These are phyloP conservation scores for Calonectria crousiana DNA, from an alignment of 2,329 filamentous ascomycete genomes.

Conservation along the genomic window DNA sequence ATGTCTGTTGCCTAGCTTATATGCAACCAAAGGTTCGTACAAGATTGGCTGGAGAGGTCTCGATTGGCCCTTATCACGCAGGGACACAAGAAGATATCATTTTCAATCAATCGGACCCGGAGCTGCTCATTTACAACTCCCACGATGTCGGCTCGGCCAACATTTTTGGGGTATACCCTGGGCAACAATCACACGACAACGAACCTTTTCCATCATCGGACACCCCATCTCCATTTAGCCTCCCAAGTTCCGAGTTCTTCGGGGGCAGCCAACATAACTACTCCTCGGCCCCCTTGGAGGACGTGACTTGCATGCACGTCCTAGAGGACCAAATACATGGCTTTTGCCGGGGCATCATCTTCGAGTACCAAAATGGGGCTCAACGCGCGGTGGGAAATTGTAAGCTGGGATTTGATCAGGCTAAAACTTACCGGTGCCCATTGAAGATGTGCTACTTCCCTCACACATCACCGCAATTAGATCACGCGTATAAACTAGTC, in stretches of 20 bases:
- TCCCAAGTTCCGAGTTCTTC: background rate
- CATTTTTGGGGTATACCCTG: slow-evolving; percentile 2
- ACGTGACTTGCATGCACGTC: background rate
- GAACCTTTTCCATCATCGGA: background rate
- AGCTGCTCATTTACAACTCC: slow-evolving; percentile 8
- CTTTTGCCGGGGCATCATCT: background rate
- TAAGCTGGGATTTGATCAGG: background rate
- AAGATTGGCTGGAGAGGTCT: slow-evolving; percentile 14
- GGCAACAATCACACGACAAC: background rate
- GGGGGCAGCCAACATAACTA: background rate
- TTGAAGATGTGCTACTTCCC: background rate
- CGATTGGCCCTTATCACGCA: background rate
- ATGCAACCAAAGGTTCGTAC: slow-evolving; percentile 7
- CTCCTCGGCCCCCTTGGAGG: slow-evolving; percentile 1
- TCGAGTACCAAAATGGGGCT: slow-evolving; percentile 21
- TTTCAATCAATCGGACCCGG: background rate
- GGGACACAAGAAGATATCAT: background rate
- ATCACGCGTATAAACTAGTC: background rate
- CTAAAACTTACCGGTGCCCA: background rate
- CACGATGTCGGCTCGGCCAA: background rate
- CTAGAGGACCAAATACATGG: background rate
- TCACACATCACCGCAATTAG: too few relatives aligned
- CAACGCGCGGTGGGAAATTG: slow-evolving; percentile 19
- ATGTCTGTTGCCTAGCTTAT: background rate
- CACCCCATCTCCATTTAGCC: background rate